These are phyloP conservation scores for Suhomyces panamericanus DNA, from an alignment of 1,139 yeast genomes.

Conservation along the genomic window DNA sequence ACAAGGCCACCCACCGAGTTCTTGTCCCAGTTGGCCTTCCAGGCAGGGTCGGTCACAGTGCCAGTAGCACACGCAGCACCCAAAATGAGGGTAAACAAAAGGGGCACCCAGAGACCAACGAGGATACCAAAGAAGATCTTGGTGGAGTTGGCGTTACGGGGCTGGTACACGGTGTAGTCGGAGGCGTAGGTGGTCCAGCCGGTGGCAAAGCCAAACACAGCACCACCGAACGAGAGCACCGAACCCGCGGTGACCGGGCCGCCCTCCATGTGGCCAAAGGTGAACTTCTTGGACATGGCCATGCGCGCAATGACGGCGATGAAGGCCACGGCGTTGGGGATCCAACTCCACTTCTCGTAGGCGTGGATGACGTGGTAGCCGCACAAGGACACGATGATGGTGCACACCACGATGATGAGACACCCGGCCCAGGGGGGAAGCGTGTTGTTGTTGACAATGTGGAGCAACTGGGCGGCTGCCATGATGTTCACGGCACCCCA, in stretches of 20 bases:
- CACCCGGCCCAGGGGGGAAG: slow-evolving; percentile 94
- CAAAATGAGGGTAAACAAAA: slow-evolving; percentile 69
- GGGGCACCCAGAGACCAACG: slow-evolving; percentile 65
- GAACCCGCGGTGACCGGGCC: slow-evolving; percentile 69
- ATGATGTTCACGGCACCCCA: slow-evolving; percentile 95
- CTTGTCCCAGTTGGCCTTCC: slow-evolving; percentile 52
- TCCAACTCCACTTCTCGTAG: slow-evolving; percentile 87
- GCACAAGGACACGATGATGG: slow-evolving; percentile 76
- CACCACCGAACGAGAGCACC: slow-evolving; percentile 82
- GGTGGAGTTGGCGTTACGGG: slow-evolving; percentile 53
- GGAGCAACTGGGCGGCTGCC: slow-evolving; percentile 82
- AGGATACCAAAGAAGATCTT: slow-evolving; percentile 66
- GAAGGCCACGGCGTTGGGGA: slow-evolving; percentile 74
- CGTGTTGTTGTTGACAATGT: slow-evolving; percentile 67
- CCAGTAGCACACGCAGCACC: slow-evolving; percentile 91
- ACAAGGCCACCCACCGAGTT: slow-evolving; percentile 80
- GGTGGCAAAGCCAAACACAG: slow-evolving; percentile 86
- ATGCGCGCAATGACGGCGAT: slow-evolving; percentile 77
- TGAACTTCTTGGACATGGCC: slow-evolving; percentile 63
- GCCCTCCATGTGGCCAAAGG: slow-evolving; percentile 43
- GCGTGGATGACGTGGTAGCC: slow-evolving; percentile 82
- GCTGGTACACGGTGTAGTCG: slow-evolving; percentile 88
- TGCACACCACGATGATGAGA: slow-evolving; percentile 64
- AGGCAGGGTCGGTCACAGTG: slow-evolving; percentile 42
- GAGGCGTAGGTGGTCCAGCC: slow-evolving; percentile 96